These are phyloP conservation scores for Phyllosticta paracitricarpa DNA, from an alignment of 2,329 filamentous ascomycete genomes.

Conservation along the genomic window DNA sequence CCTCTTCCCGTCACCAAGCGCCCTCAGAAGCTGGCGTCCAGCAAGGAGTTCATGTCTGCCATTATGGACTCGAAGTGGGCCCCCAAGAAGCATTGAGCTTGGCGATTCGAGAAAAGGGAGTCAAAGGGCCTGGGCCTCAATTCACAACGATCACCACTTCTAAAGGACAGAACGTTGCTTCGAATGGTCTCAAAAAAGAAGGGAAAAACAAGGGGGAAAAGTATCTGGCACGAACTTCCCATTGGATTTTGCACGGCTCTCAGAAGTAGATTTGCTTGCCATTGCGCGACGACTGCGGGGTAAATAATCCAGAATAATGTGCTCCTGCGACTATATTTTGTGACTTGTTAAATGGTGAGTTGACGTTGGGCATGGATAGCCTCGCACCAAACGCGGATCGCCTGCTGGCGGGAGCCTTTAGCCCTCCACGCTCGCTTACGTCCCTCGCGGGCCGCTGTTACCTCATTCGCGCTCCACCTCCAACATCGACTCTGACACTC, in stretches of 20 bases:
- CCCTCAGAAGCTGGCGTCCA: neutral
- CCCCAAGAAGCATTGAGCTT: neutral
- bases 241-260: neutral
- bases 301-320: neutral
- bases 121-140: too few relatives aligned
- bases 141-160: too few relatives aligned
- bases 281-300: neutral
- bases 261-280: neutral
- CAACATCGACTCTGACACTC: neutral
- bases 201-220: neutral
- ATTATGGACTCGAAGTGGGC: neutral
- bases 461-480: neutral
- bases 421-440: conserved; percentile 4
- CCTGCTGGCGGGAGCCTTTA: conserved; percentile 2
- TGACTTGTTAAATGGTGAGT: neutral
- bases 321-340: neutral
- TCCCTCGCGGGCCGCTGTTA: neutral
- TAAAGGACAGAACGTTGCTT: neutral
- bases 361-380: conserved; percentile 2
- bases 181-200: neutral
- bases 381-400: conserved; percentile 8
- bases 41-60: conserved; percentile 7
- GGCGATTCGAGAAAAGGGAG: neutral
- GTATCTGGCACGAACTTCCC: neutral
- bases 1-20: too few relatives aligned